Evolutionary conservation across 345 rosid species (phyloP), one percentile per base, ranked within the genome.

Genomic region (Angophora floribunda): DNA sequence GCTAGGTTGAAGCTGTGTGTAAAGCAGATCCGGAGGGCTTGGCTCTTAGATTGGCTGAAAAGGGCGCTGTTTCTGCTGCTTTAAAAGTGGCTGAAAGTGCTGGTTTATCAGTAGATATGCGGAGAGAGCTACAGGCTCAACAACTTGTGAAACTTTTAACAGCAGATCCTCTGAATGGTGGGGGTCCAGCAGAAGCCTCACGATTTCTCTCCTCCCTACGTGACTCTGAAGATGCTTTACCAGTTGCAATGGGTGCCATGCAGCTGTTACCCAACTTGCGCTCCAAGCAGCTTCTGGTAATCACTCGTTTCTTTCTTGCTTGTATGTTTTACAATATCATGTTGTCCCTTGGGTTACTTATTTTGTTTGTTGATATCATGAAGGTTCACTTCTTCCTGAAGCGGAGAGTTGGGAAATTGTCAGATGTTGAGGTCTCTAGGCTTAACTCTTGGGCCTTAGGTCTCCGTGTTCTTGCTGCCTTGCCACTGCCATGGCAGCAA

Each of bases 141-240:
- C 99, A 97, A 86, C 99, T 97, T 91, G 99, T 97, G 93, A 97
- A 96, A 91, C 99, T 96, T 94, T 96, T 97, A 52, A 97, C 98
- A 85, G 95, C 98, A 86, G 99, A 97, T 88, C 99, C 99, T 88
- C 98, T 97, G 89, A 97, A 91, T 90, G 99, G 99, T 55, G 99
- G 99, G 88, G 99, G 99, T 91, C 99, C 99, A 89, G 97, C 99
- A 28, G 99, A 97, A 95, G 99, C 99, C 59, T 97, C 99, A 70
- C 97, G 99, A 75, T 97, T 97, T 93, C 93, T 97, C 17, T 96
- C 99, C 47, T 96, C 98, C 30, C 92, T 97, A 50, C 95, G 95
- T 90, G 98, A 96, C 89, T 95, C 99, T 49, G 95, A 97, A 90
- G 99, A 96, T 93, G 99, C 98, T 85, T 91, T 97, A 89, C 97